Evolutionary conservation across 495 filamentous ascomycete genomes (phyloP).

Genomic region (Mytilinidion resinicola): DNA sequence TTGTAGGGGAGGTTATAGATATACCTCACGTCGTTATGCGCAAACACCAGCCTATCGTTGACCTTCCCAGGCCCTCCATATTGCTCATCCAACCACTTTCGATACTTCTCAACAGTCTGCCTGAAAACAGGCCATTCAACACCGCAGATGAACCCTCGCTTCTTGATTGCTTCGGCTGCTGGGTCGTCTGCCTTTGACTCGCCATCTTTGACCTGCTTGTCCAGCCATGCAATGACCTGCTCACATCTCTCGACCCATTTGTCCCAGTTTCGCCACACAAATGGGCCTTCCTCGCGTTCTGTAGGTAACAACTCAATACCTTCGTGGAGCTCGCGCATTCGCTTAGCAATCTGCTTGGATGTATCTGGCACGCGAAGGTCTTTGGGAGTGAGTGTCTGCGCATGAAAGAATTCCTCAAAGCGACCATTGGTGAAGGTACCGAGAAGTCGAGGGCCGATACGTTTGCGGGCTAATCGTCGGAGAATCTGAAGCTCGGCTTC

Average conservation of each 20-base stretch:
- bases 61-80: slow-evolving; percentile 62
- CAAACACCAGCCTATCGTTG: slow-evolving; percentile 76
- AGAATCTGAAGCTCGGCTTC: slow-evolving; percentile 85
- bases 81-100: slow-evolving; percentile 62
- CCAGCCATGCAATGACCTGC: slow-evolving; percentile 69
- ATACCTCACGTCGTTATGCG: slow-evolving; percentile 84
- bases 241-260: slow-evolving; percentile 82
- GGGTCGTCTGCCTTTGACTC: slow-evolving; percentile 35
- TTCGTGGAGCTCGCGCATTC: slow-evolving; percentile 93
- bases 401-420: slow-evolving; percentile 89
- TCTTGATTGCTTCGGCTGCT: slow-evolving; percentile 52
- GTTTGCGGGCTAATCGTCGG: slow-evolving; percentile 76
- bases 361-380: slow-evolving; percentile 78
- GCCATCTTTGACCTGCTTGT: slow-evolving; percentile 54
- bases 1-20: neutral
- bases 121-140: slow-evolving; percentile 78
- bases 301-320: slow-evolving; percentile 77
- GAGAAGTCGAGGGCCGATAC: slow-evolving; percentile 86
- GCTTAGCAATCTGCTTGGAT: slow-evolving; percentile 92
- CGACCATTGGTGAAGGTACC: slow-evolving; percentile 94
- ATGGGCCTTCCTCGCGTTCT: slow-evolving; percentile 71
- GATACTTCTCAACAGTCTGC: slow-evolving; percentile 68
- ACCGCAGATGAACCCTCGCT: slow-evolving; percentile 72
- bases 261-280: slow-evolving; percentile 90
- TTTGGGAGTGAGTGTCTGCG: slow-evolving; percentile 64